These are phyloP conservation scores for Macrolepiota fuliginosa DNA, from an alignment of 768 basidiomycete species.

Conservation along the genomic window DNA sequence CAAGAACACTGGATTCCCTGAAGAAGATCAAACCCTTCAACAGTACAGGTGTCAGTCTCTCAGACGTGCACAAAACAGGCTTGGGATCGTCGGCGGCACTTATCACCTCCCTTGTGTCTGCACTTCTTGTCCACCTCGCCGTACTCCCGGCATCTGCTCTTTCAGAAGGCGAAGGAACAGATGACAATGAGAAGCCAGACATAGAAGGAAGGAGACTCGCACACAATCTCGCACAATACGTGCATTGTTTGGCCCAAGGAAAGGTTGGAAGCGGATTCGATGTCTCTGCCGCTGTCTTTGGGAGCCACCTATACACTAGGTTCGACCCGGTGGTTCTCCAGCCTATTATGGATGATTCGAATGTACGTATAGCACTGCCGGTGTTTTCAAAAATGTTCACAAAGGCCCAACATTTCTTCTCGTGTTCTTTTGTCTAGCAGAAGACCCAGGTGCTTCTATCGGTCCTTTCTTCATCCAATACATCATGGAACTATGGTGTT, in stretches of 20 bases:
- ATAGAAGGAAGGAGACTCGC: constrained; percentile 47
- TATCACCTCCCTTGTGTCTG: constrained; percentile 91
- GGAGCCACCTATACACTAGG: constrained; percentile 89
- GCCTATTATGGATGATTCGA: constrained; percentile 57
- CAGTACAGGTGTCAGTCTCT: constrained; percentile 62
- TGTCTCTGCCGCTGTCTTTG: constrained; percentile 90
- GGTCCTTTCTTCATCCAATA: constrained; percentile 61
- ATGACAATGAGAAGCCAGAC: constrained; percentile 13
- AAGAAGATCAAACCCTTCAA: constrained; percentile 73
- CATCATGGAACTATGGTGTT: constrained; percentile 71
- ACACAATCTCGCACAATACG: constrained; percentile 92
- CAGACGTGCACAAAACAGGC: constrained; percentile 95
- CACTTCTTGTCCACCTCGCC: constrained; percentile 73
- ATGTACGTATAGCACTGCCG: constrained; percentile 31
- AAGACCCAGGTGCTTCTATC: constrained; percentile 39
- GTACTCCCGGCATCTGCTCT: constrained; percentile 56
- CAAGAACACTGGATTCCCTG: constrained; percentile 63
- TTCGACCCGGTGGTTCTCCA: constrained; percentile 75
- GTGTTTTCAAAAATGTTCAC: background rate
- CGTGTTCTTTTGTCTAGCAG: constrained; percentile 1
- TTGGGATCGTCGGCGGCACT: constrained; percentile 96
- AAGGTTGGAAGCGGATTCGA: constrained; percentile 99
- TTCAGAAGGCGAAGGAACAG: constrained; percentile 37
- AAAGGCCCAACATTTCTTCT: constrained; percentile 3
- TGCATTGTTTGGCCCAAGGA: constrained; percentile 95